Evolutionary conservation across 2,329 filamentous ascomycete genomes (phyloP).

Genomic region (Fusarium tanahbumbuense): DNA sequence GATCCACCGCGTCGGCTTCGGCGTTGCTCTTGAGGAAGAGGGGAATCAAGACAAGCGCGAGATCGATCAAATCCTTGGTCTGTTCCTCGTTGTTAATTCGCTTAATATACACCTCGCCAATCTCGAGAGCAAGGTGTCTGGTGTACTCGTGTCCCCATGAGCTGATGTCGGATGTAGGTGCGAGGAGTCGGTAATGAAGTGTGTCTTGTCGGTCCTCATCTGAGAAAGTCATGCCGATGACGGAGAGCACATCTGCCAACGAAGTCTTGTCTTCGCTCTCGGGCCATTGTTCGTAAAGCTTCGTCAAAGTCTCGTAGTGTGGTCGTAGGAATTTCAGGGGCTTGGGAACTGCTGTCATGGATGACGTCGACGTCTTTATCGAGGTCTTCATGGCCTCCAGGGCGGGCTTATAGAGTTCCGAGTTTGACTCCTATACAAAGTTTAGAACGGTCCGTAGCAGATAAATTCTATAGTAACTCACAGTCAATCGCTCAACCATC

Average conservation of each 20-base stretch:
- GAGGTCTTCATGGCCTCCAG: conserved; percentile 97
- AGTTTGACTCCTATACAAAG: conserved; percentile 78
- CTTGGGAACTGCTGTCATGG: conserved; percentile 99
- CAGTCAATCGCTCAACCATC: conserved; percentile 94
- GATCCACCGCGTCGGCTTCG: conserved; percentile 95
- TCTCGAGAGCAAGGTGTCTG: conserved; percentile 92
- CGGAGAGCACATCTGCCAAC: conserved; percentile 93
- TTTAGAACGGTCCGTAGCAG: conserved; percentile 26
- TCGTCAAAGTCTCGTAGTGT: conserved; percentile 90
- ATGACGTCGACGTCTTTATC: conserved; percentile 99
- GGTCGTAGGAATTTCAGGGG: conserved; percentile 97
- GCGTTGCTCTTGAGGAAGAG: conserved; percentile 98
- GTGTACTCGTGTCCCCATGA: conserved; percentile 99
- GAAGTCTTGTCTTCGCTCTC: conserved; percentile 86
- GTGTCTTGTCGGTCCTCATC: conserved; percentile 97
- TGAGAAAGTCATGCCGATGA: conserved; percentile 98
- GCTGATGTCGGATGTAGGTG: conserved; percentile 89
- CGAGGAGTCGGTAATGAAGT: conserved; percentile 91
- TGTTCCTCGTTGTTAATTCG: conserved; percentile 87
- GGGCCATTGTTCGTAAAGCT: conserved; percentile 90
- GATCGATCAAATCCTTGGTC: conserved; percentile 84
- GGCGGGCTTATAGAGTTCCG: conserved; percentile 88
- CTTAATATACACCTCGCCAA: conserved; percentile 93
- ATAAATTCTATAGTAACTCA: conserved; percentile 54
- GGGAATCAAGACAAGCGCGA: conserved; percentile 86